Evolutionary conservation across 2,329 filamentous ascomycete species (phyloP).

Genomic region (Zasmidium citrigriseum): DNA sequence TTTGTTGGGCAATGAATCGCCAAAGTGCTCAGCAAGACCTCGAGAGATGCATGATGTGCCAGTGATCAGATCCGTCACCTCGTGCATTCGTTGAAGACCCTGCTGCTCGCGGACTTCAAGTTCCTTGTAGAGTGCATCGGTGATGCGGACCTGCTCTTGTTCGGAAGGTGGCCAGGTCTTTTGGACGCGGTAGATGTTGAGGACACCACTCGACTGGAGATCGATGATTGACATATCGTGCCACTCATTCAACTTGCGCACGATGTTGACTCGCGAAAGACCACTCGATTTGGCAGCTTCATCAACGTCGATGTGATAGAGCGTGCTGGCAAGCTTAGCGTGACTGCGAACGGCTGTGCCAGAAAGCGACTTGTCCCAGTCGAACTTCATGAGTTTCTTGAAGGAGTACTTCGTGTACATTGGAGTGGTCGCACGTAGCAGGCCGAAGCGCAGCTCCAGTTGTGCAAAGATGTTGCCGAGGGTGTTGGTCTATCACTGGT

Average conservation of each 20-base stretch:
- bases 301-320: constrained; percentile 53
- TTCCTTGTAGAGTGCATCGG: constrained; percentile 51
- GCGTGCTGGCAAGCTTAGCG: constrained; percentile 46
- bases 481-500: constrained; percentile 34
- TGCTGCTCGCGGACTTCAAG: constrained; percentile 57
- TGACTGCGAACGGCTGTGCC: constrained; percentile 47
- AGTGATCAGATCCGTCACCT: constrained; percentile 58
- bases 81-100: constrained; percentile 52
- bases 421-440: constrained; percentile 59
- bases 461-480: constrained; percentile 59
- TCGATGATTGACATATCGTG: constrained; percentile 53
- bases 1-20: constrained; percentile 50
- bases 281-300: constrained; percentile 33
- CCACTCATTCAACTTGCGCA: constrained; percentile 58
- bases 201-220: constrained; percentile 54
- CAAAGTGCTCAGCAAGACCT: constrained; percentile 59
- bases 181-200: constrained; percentile 57
- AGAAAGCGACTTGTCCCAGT: constrained; percentile 43
- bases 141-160: constrained; percentile 47
- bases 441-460: constrained; percentile 60
- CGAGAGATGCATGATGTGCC: constrained; percentile 53
- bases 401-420: constrained; percentile 61
- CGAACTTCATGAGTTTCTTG: constrained; percentile 35
- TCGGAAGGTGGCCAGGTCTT: constrained; percentile 46
- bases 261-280: constrained; percentile 49